Conservation (phyloP, 768 basidiomycete genomes). For the Suillus variegatus region DNA sequence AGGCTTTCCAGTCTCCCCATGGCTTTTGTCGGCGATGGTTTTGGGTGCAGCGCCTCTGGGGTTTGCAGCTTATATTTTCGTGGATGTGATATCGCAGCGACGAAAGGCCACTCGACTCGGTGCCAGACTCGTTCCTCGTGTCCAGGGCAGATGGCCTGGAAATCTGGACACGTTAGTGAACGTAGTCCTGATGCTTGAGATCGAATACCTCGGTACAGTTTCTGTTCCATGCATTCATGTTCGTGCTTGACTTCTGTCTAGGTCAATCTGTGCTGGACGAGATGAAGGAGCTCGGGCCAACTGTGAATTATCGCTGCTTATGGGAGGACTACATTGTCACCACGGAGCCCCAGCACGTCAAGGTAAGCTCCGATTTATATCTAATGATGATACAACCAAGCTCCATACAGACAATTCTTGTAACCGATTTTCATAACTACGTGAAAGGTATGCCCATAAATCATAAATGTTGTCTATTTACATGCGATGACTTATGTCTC, state of each 20-base stretch:
- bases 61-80: constrained; percentile 5
- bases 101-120: constrained; percentile 23
- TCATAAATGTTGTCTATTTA: background rate
- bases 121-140: constrained; percentile 31
- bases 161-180: constrained; percentile 33
- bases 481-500: background rate
- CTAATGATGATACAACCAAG: no score
- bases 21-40: constrained; percentile 10
- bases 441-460: constrained; percentile 38
- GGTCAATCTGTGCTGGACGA: no score
- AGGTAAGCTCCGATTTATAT: no score
- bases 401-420: no score
- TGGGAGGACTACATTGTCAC: no score
- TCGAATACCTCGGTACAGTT: constrained; percentile 38
- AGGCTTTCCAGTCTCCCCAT: constrained; percentile 16
- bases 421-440: constrained; percentile 42
- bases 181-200: constrained; percentile 20
- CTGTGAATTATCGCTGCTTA: no score
- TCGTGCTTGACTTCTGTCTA: background rate
- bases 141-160: constrained; percentile 33
- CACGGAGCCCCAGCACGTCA: no score
- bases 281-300: no score
- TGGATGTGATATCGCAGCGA: constrained; percentile 12
- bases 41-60: constrained; percentile 4
- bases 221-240: background rate